Evolutionary conservation across 2,329 filamentous ascomycete genomes (phyloP).

Genomic region (Hawksworthiomyces lignivorus): DNA sequence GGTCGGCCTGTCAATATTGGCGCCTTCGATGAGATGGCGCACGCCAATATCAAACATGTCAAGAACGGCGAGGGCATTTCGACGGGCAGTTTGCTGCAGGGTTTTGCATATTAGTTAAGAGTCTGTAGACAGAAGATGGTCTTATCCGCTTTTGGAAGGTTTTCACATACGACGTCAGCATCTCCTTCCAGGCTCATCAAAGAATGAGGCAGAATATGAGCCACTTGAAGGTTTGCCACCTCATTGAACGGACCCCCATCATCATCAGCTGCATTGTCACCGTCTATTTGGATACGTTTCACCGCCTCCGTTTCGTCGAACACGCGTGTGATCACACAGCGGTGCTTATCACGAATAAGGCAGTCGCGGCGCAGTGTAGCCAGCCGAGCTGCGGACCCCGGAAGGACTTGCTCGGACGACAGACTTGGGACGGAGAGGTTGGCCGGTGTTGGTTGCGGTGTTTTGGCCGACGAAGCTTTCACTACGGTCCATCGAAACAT

Average conservation of each 20-base stretch:
- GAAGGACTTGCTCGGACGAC: not conserved
- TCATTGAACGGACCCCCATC: not conserved
- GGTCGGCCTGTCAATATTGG: conserved; percentile 1
- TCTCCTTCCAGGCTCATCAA: not conserved
- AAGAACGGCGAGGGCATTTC: conserved; percentile 2
- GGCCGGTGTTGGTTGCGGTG: not conserved
- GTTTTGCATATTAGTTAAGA: not conserved
- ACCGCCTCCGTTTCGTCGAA: not conserved
- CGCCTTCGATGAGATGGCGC: not conserved
- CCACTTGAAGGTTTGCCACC: not conserved
- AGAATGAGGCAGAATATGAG: conserved; percentile 5
- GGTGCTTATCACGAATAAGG: conserved; percentile 3
- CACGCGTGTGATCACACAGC: conserved; percentile 1
- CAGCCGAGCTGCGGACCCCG: not conserved
- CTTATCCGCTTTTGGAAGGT: not conserved
- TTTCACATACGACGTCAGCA: not conserved
- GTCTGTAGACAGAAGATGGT: too few species aligned
- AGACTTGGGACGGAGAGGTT: not conserved
- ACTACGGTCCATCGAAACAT: not conserved
- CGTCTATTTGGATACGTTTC: not conserved
- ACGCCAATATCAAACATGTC: conserved; percentile 6
- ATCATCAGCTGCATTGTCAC: not conserved
- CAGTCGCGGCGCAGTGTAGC: not conserved
- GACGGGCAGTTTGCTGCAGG: not conserved
- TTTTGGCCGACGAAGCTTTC: not conserved